Base-by-base conservation (phyloP, 78 protist species). In the Reticulomyxa filosa region DNA sequence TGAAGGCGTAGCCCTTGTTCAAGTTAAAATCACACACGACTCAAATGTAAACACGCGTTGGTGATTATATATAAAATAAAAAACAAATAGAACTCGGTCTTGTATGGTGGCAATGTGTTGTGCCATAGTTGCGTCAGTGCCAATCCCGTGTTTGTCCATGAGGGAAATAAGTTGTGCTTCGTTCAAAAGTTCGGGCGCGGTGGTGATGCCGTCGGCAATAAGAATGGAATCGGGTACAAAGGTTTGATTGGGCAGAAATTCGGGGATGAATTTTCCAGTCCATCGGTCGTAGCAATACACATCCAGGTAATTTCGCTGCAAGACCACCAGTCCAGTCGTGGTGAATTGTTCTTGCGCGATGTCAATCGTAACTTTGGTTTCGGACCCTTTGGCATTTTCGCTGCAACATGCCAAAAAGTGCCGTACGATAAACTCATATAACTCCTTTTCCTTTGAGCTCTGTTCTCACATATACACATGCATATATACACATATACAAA, bases 51-150 rank as follows among this genome's bases (percentile, higher is more conserved):
- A n/a, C n/a, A n/a, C n/a, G n/a, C n/a, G n/a, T n/a, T n/a, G n/a
- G n/a, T n/a, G n/a, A n/a, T n/a, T n/a, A n/a, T n/a, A n/a, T n/a
- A n/a, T n/a, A n/a, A n/a, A n/a, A n/a, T n/a, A n/a, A n/a, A n/a
- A n/a, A n/a, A n/a, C n/a, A n/a, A n/a, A n/a, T n/a, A n/a, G n/a
- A n/a, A n/a, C n/a, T n/a, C 99, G 79, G 13, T 83, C 72, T n/a
- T 59, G 62, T 35, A 92, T 62, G 30, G 57, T 87, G 25, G 74
- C 8, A 57, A 95, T 92, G 83, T 95, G 99, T 72, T 82, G 67
- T 6, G 93, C 94, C 65, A 90, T 95, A 23, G 99, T 95, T 0
- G 99, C 99, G 61, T 95, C 99, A 0, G 98, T 93, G 20, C 73
- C 72, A 23, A 74, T 76, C 25, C 71, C 74, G 48, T 76, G 29